These are phyloP conservation scores for Tricholoma saponaceum DNA, from an alignment of 768 basidiomycete genomes.

Conservation along the genomic window DNA sequence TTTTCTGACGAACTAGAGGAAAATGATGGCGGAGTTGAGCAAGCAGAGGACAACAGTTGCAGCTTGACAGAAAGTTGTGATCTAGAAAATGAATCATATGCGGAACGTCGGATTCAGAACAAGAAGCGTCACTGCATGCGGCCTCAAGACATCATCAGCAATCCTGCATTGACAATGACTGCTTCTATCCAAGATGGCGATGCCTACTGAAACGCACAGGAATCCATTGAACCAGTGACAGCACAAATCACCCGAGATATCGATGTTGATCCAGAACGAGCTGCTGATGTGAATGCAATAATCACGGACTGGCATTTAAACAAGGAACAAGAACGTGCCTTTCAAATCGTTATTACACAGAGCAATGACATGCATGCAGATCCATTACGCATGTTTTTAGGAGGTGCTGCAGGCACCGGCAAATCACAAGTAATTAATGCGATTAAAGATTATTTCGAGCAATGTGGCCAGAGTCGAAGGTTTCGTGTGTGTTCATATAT, in stretches of 20 bases:
- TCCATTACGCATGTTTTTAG: background rate
- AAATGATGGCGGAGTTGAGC: background rate
- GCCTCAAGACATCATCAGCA: background rate
- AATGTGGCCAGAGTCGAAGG: background rate
- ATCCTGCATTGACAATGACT: constrained; percentile 13
- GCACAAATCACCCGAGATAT: background rate
- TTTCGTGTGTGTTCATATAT: background rate
- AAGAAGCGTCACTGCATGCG: background rate
- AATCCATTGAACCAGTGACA: background rate
- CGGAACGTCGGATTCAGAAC: background rate
- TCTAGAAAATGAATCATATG: background rate
- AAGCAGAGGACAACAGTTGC: background rate
- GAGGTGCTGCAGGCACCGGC: constrained; percentile 34
- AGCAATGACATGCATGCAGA: background rate
- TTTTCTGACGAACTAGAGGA: background rate
- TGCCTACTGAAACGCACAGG: background rate
- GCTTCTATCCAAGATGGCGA: constrained; percentile 22
- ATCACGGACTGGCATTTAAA: background rate
- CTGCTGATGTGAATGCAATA: background rate
- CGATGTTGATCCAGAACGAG: background rate
- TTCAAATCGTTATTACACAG: background rate
- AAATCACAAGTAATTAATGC: constrained; percentile 18
- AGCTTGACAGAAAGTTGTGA: background rate
- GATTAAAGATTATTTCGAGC: background rate
- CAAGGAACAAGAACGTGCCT: background rate